These are phyloP conservation scores for Tripidium arundinaceum DNA, from an alignment of 202 grass and related monocot genomes.

Conservation along the genomic window DNA sequence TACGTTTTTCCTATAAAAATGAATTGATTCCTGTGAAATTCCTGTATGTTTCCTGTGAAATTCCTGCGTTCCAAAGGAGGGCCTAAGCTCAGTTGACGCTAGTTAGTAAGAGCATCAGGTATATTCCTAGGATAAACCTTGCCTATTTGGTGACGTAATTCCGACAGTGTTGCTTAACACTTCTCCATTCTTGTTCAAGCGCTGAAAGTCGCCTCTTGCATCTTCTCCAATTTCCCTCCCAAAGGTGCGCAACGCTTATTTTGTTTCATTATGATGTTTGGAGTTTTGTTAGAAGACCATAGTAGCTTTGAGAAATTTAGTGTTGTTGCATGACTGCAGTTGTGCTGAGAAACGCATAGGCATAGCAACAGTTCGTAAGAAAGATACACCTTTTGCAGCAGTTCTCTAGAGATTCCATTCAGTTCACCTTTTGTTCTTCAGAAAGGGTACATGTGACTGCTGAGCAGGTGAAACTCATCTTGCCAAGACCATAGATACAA, in stretches of 20 bases:
- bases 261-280: neutral
- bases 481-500: neutral
- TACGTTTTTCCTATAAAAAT: too few relatives aligned
- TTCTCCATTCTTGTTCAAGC: neutral
- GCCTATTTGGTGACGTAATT: neutral
- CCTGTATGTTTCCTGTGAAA: too few relatives aligned
- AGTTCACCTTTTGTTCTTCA: neutral
- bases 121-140: constrained; percentile 40
- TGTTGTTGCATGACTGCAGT: neutral
- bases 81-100: neutral
- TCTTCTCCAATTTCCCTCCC: neutral
- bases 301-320: neutral
- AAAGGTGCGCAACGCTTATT: neutral
- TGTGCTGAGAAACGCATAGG: neutral
- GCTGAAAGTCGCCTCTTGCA: neutral
- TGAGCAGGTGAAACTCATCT: neutral
- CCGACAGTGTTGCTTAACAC: neutral
- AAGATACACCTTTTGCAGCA: neutral
- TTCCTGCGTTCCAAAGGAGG: too few relatives aligned
- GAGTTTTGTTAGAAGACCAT: neutral
- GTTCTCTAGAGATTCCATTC: neutral
- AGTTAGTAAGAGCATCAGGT: neutral
- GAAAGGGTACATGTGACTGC: neutral
- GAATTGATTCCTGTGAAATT: too few relatives aligned
- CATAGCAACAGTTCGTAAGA: neutral